Evolutionary conservation across 2,329 filamentous ascomycete genomes (phyloP), one percentile per base, ranked within the genome.

Genomic region (Scedosporium aurantiacum): DNA sequence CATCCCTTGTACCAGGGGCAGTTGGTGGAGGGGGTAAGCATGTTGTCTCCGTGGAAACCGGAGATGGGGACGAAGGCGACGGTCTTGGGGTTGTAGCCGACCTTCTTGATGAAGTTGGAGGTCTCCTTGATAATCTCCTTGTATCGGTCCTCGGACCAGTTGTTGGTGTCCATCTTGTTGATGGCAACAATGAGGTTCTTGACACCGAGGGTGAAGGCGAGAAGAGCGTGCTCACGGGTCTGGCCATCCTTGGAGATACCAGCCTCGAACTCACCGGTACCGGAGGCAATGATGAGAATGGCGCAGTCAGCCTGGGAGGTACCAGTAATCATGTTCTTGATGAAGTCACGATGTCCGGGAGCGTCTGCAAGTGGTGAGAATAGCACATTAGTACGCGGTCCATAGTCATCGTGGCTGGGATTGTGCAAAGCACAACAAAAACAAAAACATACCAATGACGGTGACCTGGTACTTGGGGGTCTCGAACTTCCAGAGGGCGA

Each of bases 301-400:
- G 94, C 94, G 83, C 94, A 97, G 78, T 99, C 94, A 74, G 94
- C 94, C 89, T 97, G 94, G 80, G 94, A 99, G 77, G 94, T 97
- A 92, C 94, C 94, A 89, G 94, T 97, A 81, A 99, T 99, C 94
- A 99, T 99, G 92, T 97, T 99, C 93, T 99, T 99, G 91, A 99
- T 97, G 87, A 97, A 99, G 78, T 99, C 94, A 94, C 94, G 93
- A 83, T 99, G 94, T 82, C 94, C 94, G 75, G 94, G 94, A 79
- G 94, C 94, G 76, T 99, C 90, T 89, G 70, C 62, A 50, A 5
- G 56, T 14, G 8, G 16, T 1, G 0, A 5, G 65, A 66, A 63
- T 54, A 32, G n/a, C 14, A 16, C 14, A 54, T 21, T 58, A 69
- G 63, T 10, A 25, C 6, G 7, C 47, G 27, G 2, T 1, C 4